These are phyloP conservation scores for Plantago ovata DNA, from an alignment of 257 asterid species.

Conservation along the genomic window DNA sequence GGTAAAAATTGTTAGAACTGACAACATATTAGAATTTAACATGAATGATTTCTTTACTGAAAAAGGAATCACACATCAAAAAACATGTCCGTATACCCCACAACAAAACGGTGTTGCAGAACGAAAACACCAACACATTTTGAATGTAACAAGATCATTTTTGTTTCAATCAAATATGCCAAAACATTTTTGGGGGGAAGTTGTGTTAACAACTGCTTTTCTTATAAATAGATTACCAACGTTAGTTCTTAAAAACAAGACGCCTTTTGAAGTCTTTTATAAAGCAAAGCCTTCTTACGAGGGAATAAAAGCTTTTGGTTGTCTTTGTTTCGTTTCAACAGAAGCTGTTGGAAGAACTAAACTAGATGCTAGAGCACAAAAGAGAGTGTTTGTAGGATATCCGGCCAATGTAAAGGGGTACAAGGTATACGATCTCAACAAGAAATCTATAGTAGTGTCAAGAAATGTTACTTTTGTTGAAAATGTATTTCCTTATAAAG, in stretches of 20 bases:
- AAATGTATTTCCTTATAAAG: background rate
- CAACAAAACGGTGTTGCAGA: background rate
- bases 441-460: background rate
- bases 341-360: background rate
- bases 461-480: background rate
- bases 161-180: background rate
- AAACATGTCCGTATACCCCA: background rate
- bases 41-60: background rate
- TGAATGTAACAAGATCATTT: background rate
- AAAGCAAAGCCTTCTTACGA: background rate
- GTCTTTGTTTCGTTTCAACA: background rate
- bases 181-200: background rate
- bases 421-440: background rate
- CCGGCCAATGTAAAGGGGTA: background rate
- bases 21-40: background rate
- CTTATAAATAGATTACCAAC: background rate
- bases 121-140: background rate
- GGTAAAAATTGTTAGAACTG: background rate
- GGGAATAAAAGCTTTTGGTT: background rate
- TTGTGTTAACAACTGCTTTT: background rate
- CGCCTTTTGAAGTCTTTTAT: background rate
- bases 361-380: background rate
- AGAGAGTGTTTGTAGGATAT: background rate
- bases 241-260: background rate
- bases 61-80: background rate